Evolutionary conservation across 2,329 filamentous ascomycete genomes (phyloP).

Genomic region (Colletotrichum neosansevieriae): DNA sequence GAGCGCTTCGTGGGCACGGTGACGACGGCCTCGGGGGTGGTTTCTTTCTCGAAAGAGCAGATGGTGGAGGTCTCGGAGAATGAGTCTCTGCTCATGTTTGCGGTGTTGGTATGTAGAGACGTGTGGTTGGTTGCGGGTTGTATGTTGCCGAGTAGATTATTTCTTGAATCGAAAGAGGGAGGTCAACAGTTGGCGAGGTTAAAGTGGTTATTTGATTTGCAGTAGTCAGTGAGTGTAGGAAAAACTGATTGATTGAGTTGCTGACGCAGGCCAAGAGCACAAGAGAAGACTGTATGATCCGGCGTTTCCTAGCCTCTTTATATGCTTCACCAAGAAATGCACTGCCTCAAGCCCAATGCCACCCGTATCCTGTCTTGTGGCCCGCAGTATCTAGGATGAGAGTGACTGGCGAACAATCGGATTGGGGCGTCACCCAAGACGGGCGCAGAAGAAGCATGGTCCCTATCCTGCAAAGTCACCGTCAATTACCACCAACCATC

Average conservation of each 20-base stretch:
- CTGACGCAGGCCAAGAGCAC: conserved; percentile 29
- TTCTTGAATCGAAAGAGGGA: background rate
- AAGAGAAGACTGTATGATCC: background rate
- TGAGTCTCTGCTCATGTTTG: conserved; percentile 27
- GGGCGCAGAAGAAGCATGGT: conserved; percentile 33
- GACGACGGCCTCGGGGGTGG: conserved; percentile 1
- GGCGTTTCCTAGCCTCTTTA: conserved; percentile 14
- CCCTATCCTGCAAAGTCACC: conserved; percentile 1
- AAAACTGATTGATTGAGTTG: conserved; percentile 29
- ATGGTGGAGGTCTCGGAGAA: conserved; percentile 36
- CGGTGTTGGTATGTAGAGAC: background rate
- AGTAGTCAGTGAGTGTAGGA: background rate
- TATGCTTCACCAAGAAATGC: conserved; percentile 30
- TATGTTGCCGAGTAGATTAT: background rate
- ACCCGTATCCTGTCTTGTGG: conserved; percentile 1
- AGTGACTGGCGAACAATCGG: conserved; percentile 15
- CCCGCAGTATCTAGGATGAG: background rate
- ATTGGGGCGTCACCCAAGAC: conserved; percentile 19
- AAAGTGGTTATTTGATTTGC: background rate
- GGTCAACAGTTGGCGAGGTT: background rate
- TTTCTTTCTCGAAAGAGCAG: conserved; percentile 33
- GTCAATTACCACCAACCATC: background rate
- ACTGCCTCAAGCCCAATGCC: conserved; percentile 33
- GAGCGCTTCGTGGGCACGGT: conserved; percentile 22
- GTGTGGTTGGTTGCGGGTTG: background rate